phyloP scores from a whole-genome alignment of 1,139 yeast species.

The Waltiozyma solani region DNA sequence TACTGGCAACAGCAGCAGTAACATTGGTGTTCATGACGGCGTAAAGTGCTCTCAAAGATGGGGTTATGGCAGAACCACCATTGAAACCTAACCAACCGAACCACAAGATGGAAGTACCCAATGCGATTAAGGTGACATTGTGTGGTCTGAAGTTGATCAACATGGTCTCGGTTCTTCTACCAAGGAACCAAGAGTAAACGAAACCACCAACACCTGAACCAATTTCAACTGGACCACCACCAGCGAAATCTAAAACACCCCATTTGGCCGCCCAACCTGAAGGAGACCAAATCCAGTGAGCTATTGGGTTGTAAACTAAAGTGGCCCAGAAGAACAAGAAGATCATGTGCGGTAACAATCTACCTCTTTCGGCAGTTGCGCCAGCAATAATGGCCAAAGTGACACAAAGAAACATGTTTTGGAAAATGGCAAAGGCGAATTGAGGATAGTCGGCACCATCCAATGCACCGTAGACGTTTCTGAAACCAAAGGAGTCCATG shows the following conservation, averaged over 20 bases:
- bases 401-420: slow-evolving; percentile 85
- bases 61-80: slow-evolving; percentile 66
- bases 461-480: slow-evolving; percentile 46
- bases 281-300: slow-evolving; percentile 90
- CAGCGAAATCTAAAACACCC: slow-evolving; percentile 94
- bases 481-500: slow-evolving; percentile 70
- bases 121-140: slow-evolving; percentile 68
- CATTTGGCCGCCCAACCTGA: slow-evolving; percentile 91
- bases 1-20: slow-evolving; percentile 84
- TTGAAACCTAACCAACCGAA: slow-evolving; percentile 89
- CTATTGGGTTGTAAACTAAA: slow-evolving; percentile 84
- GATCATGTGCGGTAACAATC: slow-evolving; percentile 76
- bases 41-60: slow-evolving; percentile 37
- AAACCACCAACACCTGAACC: slow-evolving; percentile 87
- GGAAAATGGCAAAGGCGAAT: slow-evolving; percentile 76
- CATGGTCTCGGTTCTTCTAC: slow-evolving; percentile 73
- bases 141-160: slow-evolving; percentile 92
- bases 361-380: slow-evolving; percentile 91
- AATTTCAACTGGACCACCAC: slow-evolving; percentile 96
- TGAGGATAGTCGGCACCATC: slow-evolving; percentile 54
- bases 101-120: slow-evolving; percentile 65
- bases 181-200: slow-evolving; percentile 74
- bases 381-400: slow-evolving; percentile 90
- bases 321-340: slow-evolving; percentile 87
- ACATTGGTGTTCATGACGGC: slow-evolving; percentile 90